A percentile compares a stretch with the other conserved stretches of the same genome.
phyloP scores from a whole-genome alignment of 495 filamentous ascomycete species.

The Daldinia concentrica region DNA sequence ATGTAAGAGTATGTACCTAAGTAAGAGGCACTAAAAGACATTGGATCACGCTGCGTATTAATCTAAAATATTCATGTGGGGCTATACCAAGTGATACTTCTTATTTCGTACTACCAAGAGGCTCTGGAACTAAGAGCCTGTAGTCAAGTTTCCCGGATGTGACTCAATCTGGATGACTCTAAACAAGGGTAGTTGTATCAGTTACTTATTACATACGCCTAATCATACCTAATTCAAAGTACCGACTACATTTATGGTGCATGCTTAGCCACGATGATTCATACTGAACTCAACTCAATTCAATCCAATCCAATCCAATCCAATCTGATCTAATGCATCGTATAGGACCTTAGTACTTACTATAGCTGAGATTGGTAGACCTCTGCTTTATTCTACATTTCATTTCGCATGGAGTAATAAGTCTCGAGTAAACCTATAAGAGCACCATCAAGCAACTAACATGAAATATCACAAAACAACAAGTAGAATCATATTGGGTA shows the following conservation, averaged over 20 bases:
- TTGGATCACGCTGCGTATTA: constrained; percentile 25
- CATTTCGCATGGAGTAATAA: background rate
- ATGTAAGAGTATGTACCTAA: background rate
- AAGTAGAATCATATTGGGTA: background rate
- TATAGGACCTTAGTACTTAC: no score
- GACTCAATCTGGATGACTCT: constrained; percentile 24
- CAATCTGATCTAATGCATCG: no score
- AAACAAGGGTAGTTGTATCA: background rate
- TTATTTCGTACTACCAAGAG: constrained; percentile 1
- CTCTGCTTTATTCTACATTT: no score
- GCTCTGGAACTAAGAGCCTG: background rate
- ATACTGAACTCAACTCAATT: constrained; percentile 28
- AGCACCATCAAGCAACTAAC: background rate
- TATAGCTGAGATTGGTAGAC: no score
- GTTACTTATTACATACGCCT: no score
- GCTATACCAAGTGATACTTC: constrained; percentile 12
- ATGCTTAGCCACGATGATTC: constrained; percentile 36
- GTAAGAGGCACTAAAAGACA: constrained; percentile 3
- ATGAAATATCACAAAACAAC: background rate
- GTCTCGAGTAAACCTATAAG: background rate
- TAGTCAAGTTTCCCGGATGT: constrained; percentile 7
- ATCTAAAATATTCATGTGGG: constrained; percentile 27
- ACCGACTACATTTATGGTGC: background rate
- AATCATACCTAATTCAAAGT: background rate
- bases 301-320: background rate